These are phyloP conservation scores for Arthroderma sp. DNA, from an alignment of 2,329 filamentous ascomycete species.

Conservation along the genomic window DNA sequence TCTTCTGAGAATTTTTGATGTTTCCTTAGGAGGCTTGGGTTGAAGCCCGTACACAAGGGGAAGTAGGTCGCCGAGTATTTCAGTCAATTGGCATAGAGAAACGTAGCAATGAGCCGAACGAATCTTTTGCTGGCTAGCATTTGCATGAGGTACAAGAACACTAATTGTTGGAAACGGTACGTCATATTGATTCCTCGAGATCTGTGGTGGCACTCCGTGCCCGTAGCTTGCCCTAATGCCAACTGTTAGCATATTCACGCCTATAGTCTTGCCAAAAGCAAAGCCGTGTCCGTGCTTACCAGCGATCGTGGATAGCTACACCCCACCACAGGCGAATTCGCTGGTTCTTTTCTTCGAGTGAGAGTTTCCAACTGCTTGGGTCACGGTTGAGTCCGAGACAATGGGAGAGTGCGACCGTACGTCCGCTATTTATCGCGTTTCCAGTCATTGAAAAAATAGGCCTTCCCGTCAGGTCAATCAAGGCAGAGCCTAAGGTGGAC, in stretches of 20 bases:
- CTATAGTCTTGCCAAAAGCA: background rate
- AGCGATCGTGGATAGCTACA: slow-evolving; percentile 43
- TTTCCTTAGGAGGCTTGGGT: slow-evolving; percentile 29
- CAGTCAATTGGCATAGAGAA: slow-evolving; percentile 38
- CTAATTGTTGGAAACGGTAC: slow-evolving; percentile 40
- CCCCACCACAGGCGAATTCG: slow-evolving; percentile 45
- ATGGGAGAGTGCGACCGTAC: slow-evolving; percentile 41
- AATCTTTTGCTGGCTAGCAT: slow-evolving; percentile 28
- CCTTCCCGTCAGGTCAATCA: slow-evolving; percentile 47
- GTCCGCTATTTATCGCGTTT: slow-evolving; percentile 42
- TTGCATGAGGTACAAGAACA: slow-evolving; percentile 23
- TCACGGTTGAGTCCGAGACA: slow-evolving; percentile 44
- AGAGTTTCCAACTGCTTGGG: slow-evolving; percentile 40
- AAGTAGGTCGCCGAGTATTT: slow-evolving; percentile 33
- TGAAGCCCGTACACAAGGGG: slow-evolving; percentile 35
- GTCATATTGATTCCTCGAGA: slow-evolving; percentile 41
- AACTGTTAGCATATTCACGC: background rate
- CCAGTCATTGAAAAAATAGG: slow-evolving; percentile 49
- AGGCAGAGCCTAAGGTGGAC: slow-evolving; percentile 43
- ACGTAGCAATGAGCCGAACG: slow-evolving; percentile 39
- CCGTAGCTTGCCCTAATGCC: slow-evolving; percentile 38
- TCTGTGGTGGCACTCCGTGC: slow-evolving; percentile 42
- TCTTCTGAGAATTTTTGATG: slow-evolving; percentile 32
- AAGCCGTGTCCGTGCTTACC: slow-evolving; percentile 19
- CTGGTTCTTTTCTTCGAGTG: slow-evolving; percentile 37